A percentile compares a stretch with the other conserved stretches of the same genome.
These are phyloP conservation scores for Xylaria sp. DNA, from an alignment of 2,329 filamentous ascomycete genomes.

Conservation along the genomic window DNA sequence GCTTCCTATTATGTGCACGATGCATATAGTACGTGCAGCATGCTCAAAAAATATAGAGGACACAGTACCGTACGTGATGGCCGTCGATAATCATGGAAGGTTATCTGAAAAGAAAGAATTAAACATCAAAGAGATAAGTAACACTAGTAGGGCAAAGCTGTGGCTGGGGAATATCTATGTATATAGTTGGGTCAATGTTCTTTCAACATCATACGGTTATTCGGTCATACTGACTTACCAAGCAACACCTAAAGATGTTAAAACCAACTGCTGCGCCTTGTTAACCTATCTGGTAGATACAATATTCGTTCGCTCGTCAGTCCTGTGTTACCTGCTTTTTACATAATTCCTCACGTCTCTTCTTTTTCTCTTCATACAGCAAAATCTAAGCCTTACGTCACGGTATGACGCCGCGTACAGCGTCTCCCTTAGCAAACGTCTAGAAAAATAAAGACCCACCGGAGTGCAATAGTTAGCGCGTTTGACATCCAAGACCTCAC, in stretches of 20 bases:
- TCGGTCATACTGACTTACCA: background rate
- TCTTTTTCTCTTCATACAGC: background rate
- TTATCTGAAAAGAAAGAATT: constrained; percentile 2
- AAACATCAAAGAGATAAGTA: no score
- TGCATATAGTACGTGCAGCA: background rate
- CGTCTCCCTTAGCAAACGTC: background rate
- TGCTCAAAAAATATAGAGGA: constrained; percentile 4
- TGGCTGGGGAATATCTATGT: background rate
- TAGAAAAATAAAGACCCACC: background rate
- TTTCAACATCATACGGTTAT: background rate
- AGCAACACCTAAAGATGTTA: background rate
- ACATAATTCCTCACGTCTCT: background rate
- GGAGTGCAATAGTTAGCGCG: background rate
- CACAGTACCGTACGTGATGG: background rate
- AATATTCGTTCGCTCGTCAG: background rate
- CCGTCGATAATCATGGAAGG: no score
- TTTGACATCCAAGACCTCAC: background rate
- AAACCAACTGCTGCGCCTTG: background rate
- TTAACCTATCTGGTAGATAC: background rate
- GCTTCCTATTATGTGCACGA: constrained; percentile 7
- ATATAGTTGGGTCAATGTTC: background rate
- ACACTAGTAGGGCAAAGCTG: no score
- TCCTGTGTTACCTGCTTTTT: background rate
- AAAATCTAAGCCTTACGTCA: background rate
- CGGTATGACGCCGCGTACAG: background rate